Evolutionary conservation across 2,329 filamentous ascomycete species (phyloP).

Genomic region (Tetracladium maxilliforme): DNA sequence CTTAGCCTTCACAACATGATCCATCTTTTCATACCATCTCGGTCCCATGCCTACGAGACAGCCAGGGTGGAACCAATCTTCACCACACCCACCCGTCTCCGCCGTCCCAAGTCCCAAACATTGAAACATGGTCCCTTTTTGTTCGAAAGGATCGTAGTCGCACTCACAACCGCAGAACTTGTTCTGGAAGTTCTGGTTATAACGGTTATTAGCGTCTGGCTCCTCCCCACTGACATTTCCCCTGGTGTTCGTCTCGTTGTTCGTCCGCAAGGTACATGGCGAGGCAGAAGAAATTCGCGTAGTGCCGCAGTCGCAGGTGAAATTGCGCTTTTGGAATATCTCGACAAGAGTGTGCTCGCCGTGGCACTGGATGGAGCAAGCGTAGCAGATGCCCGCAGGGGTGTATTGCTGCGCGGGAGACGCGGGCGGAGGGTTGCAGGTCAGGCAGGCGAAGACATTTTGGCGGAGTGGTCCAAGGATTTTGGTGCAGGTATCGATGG

Average conservation of each 20-base stretch:
- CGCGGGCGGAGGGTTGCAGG: slow-evolving; percentile 71
- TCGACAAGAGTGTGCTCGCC: slow-evolving; percentile 91
- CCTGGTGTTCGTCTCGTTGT: slow-evolving; percentile 59
- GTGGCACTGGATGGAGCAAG: slow-evolving; percentile 92
- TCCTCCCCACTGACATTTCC: slow-evolving; percentile 65
- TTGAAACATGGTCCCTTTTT: slow-evolving; percentile 97
- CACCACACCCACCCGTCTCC: slow-evolving; percentile 78
- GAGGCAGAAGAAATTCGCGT: slow-evolving; percentile 53
- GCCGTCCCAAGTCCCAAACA: slow-evolving; percentile 72
- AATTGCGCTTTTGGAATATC: slow-evolving; percentile 89
- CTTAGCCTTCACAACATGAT: slow-evolving; percentile 15
- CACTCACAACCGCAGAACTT: slow-evolving; percentile 81
- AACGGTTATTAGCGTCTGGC: slow-evolving; percentile 61
- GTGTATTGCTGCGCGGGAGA: slow-evolving; percentile 47
- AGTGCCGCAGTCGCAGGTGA: slow-evolving; percentile 92
- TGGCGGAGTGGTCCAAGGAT: slow-evolving; percentile 81
- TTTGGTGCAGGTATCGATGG: slow-evolving; percentile 86
- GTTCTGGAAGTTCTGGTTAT: slow-evolving; percentile 93
- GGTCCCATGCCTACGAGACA: slow-evolving; percentile 73
- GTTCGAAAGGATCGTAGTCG: slow-evolving; percentile 74
- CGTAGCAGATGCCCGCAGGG: slow-evolving; percentile 82
- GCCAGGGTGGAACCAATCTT: slow-evolving; percentile 96
- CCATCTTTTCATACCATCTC: slow-evolving; percentile 54
- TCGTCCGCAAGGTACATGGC: slow-evolving; percentile 63
- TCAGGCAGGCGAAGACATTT: slow-evolving; percentile 81